Evolutionary conservation across 2,329 filamentous ascomycete species (phyloP), one percentile per base, ranked within the genome.

Genomic region (Amylocarpus encephaloides): DNA sequence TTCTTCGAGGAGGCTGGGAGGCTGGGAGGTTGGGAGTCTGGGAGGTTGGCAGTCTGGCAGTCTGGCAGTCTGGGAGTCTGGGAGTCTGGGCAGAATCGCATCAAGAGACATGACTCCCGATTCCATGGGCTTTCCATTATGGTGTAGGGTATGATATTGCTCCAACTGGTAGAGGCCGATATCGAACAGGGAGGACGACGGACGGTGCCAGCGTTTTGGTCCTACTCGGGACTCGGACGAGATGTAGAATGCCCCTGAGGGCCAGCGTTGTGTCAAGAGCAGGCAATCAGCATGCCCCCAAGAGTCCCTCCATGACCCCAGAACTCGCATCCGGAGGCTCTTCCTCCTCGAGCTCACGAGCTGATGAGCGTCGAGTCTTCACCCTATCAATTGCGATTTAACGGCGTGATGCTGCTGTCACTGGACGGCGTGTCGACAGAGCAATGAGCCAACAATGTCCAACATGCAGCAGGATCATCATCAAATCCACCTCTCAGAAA

Each of bases 341-440:
- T 48, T n/a, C 49, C 41, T 48, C 40, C 49, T 47, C 16, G 33
- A 34, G 38, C 6, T 43, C n/a, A 5, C 43, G 22, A 34, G 26
- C 33, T 29, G 19, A 13, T 43, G n/a, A 36, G 15, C 34, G 3
- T 36, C 34, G 34, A 13, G 12, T 36, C 12, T 16, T 16, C 36
- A 45, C 43, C 43, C 22, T 26, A 26, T 26, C 22, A 26, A 26
- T 26, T 7, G 22, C 33, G 41, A 50, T 50, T 39, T 41, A 47
- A 50, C 51, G 36, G 15, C 13, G 38, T 40, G n/a, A 40, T 40
- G 6, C n/a, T 16, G 38, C 38, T 16, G 22, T 26, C 22, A 7
- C 22, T 26, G 22, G 22, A 26, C 22, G 22, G 22, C 22, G 22
- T 7, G 13, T 40, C 13, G 10, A 16, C 16, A 18, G 13, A 18